Evolutionary conservation across 202 grass and related monocot genomes (phyloP), one percentile per base, ranked within the genome.

Genomic region (Cymbopogon flexuosus): DNA sequence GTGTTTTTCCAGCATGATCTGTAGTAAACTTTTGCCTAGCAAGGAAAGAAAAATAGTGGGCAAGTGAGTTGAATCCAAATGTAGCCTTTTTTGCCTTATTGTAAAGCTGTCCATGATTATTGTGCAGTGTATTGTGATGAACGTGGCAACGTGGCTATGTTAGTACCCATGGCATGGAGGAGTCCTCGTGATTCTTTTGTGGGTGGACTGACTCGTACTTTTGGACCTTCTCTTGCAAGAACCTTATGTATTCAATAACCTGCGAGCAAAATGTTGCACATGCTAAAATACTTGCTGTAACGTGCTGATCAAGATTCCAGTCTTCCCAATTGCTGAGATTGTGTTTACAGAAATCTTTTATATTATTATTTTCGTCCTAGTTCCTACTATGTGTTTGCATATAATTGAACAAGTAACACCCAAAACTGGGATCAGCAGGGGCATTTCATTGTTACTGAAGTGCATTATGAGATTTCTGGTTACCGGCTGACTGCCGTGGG

Each of bases 1-100:
- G 88, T 84, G 75, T 88, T 94, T 91, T 88, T 95, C 92, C 96
- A 96, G 52, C 91, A 93, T 82, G 96, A 99, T 84, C 92, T 99
- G 68, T 89, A 99, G 85, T 95, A 95, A 52, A 86, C 87, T 84
- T 99, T 99, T 71, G 88, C 77, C 96, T 93, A 73, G 12, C 46
- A 87, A 85, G 42, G 24, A 0, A 4, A 29, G 51, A 37, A 70
- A 77, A 52, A 56, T 1, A 31, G 7, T 15, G 16, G 22, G 5
- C 3, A 12, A 37, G 78, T 8, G n/a, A 74, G 76, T 45, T 14
- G 65, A 73, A 73, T 84, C 3, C 36, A 49, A 78, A 69, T 24
- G 19, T 3, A 33, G 45, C 29, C 21, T 36, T 69, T 81, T 37
- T 39, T 42, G 27, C 24, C 2, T 80, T 75, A 22, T 79, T 13